Evolutionary conservation across 306 rosid genomes (phyloP), one percentile per base, ranked within the genome.

Genomic region (Carpinus viminea): DNA sequence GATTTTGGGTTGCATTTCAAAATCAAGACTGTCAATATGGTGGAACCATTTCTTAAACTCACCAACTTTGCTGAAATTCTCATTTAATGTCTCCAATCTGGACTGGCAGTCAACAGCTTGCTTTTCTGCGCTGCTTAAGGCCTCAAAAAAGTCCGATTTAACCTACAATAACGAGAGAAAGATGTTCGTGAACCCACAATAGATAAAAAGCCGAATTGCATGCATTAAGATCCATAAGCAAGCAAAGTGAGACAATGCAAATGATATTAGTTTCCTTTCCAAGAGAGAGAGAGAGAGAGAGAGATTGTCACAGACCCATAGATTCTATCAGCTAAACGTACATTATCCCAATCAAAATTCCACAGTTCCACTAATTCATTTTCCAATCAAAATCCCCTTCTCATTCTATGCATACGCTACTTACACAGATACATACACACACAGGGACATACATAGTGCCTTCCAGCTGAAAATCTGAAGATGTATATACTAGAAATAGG

Each of bases 141-240:
- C 97, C 34, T 91, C 98, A 28, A 95, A 36, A 79, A 91, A 92
- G 53, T 95, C 98, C 16, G 98, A 51, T 81, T 95, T 95, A 9
- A 92, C 98, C 97, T 92, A 83, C 71, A 26, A 47, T 16, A 38
- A 53, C 4, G 26, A 21, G 43, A 60, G 47, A 10, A 56, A 68
- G 18, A 45, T 70, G 47, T 16, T 34, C 13, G 17, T 7, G 18
- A 38, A 10, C 18, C 43, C 68, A 4, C 12, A 56, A 56, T 7
- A 56, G 18, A 13, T 52, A 52, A 52, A 52, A 56, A 56, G 7
- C 10, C 10, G 11, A 7, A 56, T 15, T 7, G 21, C 59, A 31
- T 12, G 72, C 24, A 74, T 70, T 13, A 34, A 54, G 24, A n/a
- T 26, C 11, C 36, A 55, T 65, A 53, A 7, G 20, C n/a, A 53